phyloP scores from a whole-genome alignment of 2,329 filamentous ascomycete species.

The Leptographium radiaticola region DNA sequence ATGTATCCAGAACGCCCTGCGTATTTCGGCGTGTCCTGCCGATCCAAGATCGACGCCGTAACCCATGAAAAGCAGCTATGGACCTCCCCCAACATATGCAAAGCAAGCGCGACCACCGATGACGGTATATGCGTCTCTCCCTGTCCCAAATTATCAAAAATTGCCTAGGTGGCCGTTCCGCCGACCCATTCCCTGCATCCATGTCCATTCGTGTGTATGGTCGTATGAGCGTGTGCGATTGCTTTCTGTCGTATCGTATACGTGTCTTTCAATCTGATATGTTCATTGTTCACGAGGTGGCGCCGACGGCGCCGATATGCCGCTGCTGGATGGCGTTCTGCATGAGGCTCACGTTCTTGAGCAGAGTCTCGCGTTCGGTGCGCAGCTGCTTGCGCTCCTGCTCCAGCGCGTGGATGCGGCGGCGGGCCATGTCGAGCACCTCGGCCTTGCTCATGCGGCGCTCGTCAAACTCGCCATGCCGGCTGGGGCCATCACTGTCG shows the following conservation, averaged over 20 bases:
- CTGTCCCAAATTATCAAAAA: background rate
- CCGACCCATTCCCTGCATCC: too few relatives aligned
- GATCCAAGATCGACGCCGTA: too few relatives aligned
- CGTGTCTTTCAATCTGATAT: too few relatives aligned
- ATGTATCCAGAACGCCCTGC: too few relatives aligned
- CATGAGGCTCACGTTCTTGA: slow-evolving; percentile 7
- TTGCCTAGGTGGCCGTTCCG: too few relatives aligned
- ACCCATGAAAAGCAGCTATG: too few relatives aligned
- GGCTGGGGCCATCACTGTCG: slow-evolving; percentile 1
- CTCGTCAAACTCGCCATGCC: slow-evolving; percentile 14
- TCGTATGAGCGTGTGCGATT: too few relatives aligned
- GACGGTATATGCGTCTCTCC: background rate
- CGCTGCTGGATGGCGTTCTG: slow-evolving; percentile 7
- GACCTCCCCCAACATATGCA: too few relatives aligned
- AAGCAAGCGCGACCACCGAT: too few relatives aligned
- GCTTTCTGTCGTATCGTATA: too few relatives aligned
- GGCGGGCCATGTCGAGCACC: slow-evolving; percentile 30
- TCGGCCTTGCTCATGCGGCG: slow-evolving; percentile 29
- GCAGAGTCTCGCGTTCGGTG: slow-evolving; percentile 6
- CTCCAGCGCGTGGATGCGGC: slow-evolving; percentile 27
- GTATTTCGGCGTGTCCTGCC: too few relatives aligned
- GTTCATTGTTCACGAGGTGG: background rate
- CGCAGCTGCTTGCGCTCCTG: slow-evolving; percentile 20
- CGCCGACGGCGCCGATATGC: background rate
- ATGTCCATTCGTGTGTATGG: too few relatives aligned